These are phyloP conservation scores for Trichoderma sp. DNA, from an alignment of 2,329 filamentous ascomycete species.

Conservation along the genomic window DNA sequence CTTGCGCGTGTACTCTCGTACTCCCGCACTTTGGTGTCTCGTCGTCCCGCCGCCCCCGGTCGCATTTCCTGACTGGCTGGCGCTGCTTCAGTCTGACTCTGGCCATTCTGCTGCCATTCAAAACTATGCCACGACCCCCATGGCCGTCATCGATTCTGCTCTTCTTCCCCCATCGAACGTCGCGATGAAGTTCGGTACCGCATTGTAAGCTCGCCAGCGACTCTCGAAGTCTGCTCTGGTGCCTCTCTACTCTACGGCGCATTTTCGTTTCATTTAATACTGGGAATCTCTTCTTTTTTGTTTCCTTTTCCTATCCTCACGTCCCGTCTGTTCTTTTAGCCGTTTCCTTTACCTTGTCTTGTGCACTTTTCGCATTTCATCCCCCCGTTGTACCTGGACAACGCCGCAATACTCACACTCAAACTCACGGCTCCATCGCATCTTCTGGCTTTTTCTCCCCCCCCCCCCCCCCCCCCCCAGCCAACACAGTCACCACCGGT, in stretches of 20 bases:
- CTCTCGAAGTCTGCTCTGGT: conserved; percentile 55
- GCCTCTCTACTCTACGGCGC: conserved; percentile 41
- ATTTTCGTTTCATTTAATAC: conserved; percentile 28
- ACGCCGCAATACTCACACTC: conserved; percentile 14
- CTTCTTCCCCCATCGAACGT: conserved; percentile 46
- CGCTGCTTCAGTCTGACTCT: not conserved
- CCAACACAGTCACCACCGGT: conserved; percentile 6
- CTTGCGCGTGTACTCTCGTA: not conserved
- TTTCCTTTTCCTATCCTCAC: conserved; percentile 23
- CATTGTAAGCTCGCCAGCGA: conserved; percentile 52
- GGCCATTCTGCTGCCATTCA: conserved; percentile 28
- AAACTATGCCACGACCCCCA: conserved; percentile 38
- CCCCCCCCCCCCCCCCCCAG: not conserved
- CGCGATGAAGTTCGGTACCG: conserved; percentile 54
- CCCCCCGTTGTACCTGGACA: conserved; percentile 51
- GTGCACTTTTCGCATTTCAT: conserved; percentile 32
- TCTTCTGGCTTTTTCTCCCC: not conserved
- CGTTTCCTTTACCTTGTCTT: not conserved
- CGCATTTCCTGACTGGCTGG: conserved; percentile 7
- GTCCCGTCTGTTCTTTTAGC: conserved; percentile 1
- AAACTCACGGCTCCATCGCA: conserved; percentile 6
- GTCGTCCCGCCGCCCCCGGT: conserved; percentile 13
- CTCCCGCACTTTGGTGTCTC: conserved; percentile 12
- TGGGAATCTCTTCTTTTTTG: conserved; percentile 27
- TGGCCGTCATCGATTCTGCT: conserved; percentile 22